Percentiles rank a stretch among this genome's conserved stretches.
phyloP scores from a whole-genome alignment of 345 rosid genomes.

The Schrenkiella parvula region DNA sequence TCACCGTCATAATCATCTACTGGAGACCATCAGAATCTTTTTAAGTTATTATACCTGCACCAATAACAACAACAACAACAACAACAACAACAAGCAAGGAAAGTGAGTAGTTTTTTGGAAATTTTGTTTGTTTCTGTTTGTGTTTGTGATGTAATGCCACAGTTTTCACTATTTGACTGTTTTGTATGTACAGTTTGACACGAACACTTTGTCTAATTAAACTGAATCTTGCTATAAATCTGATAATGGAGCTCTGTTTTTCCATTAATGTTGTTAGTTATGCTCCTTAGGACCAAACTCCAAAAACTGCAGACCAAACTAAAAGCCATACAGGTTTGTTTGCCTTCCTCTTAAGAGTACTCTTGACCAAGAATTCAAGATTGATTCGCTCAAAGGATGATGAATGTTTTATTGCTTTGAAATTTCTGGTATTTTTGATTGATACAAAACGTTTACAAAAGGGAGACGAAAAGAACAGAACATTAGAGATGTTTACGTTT shows the following conservation, averaged over 20 bases:
- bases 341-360: neutral
- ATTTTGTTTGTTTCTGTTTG: neutral
- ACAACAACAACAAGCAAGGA: neutral
- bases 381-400: neutral
- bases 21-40: neutral
- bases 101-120: neutral
- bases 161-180: neutral
- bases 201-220: neutral
- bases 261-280: neutral
- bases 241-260: neutral
- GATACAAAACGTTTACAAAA: conserved; percentile 9
- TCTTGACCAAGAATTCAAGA: neutral
- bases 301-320: neutral
- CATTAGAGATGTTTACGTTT: conserved; percentile 25
- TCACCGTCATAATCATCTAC: neutral
- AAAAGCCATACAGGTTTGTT: neutral
- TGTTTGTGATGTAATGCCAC: neutral
- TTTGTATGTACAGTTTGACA: no score
- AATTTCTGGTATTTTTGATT: neutral
- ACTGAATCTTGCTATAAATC: neutral
- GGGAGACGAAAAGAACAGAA: neutral
- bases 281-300: neutral
- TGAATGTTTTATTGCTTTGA: neutral
- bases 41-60: neutral
- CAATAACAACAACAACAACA: neutral